Conservation (phyloP, 2,329 filamentous ascomycete genomes). For the Colletotrichum simmondsii region DNA sequence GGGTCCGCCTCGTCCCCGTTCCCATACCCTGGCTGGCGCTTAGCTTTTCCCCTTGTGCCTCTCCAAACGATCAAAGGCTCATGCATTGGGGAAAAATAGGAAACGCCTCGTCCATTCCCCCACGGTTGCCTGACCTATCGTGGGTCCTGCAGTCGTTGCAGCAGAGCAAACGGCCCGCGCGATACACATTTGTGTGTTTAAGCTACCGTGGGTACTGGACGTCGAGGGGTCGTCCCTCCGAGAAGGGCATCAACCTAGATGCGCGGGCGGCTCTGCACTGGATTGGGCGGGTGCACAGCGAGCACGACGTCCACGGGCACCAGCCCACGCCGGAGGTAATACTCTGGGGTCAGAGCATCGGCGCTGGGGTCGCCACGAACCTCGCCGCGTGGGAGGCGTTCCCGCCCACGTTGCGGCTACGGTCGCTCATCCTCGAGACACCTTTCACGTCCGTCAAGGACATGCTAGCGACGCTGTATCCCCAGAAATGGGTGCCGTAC, state of each 20-base stretch:
- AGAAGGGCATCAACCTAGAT: constrained; percentile 76
- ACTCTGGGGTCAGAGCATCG: constrained; percentile 83
- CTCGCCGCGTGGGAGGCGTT: constrained; percentile 52
- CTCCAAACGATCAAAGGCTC: constrained; percentile 30
- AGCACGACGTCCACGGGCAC: constrained; percentile 18
- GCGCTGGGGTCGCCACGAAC: constrained; percentile 76
- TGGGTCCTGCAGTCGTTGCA: constrained; percentile 59
- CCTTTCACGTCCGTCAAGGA: constrained; percentile 77
- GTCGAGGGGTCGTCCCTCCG: constrained; percentile 76
- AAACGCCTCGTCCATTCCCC: constrained; percentile 69
- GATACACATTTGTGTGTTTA: constrained; percentile 63
- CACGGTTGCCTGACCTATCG: constrained; percentile 67
- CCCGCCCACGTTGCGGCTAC: constrained; percentile 51
- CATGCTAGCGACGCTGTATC: constrained; percentile 80
- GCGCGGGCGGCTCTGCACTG: constrained; percentile 72
- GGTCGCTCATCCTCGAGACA: constrained; percentile 76
- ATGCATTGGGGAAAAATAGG: constrained; percentile 48
- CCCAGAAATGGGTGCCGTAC: constrained; percentile 84
- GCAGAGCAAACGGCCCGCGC: constrained; percentile 43
- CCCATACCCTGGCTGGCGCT: constrained; percentile 1
- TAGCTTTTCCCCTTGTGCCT: not conserved
- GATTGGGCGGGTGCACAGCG: constrained; percentile 59
- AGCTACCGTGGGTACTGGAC: constrained; percentile 83
- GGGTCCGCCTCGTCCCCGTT: constrained; percentile 48
- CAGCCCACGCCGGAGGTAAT: constrained; percentile 54